These are phyloP conservation scores for Citrullus colocynthis DNA, from an alignment of 306 rosid species.

Conservation along the genomic window DNA sequence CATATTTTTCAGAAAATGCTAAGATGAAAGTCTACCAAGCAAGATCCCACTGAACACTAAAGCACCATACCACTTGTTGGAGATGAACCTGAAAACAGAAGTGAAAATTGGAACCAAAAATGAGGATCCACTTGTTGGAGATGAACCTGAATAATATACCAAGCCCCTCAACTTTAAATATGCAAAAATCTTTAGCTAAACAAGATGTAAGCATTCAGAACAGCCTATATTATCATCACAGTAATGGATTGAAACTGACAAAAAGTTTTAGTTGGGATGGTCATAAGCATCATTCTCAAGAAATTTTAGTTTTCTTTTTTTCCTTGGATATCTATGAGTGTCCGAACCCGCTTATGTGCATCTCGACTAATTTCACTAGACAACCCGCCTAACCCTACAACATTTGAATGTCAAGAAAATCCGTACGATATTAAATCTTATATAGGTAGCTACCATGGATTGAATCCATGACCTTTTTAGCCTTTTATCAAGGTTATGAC, in stretches of 20 bases:
- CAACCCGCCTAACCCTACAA: no score
- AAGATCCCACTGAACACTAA: constrained; percentile 69
- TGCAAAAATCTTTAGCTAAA: background rate
- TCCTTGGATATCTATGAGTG: no score
- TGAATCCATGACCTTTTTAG: no score
- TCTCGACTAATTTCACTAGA: no score
- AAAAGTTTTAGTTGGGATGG: background rate
- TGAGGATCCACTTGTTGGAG: background rate
- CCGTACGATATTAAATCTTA: no score
- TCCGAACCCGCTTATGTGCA: no score
- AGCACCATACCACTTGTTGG: constrained; percentile 97
- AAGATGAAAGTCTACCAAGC: constrained; percentile 46
- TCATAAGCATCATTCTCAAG: background rate
- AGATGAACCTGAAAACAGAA: constrained; percentile 49
- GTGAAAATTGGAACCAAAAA: background rate
- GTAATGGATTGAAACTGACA: background rate
- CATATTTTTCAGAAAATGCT: background rate
- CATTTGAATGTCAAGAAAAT: no score
- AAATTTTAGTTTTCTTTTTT: no score
- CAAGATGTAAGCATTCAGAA: background rate
- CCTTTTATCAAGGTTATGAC: no score
- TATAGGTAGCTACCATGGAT: no score
- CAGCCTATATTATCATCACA: background rate
- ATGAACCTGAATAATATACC: background rate
- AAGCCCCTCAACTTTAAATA: background rate